phyloP scores from a whole-genome alignment of 2,329 filamentous ascomycete genomes.

The Claviceps capensis region DNA sequence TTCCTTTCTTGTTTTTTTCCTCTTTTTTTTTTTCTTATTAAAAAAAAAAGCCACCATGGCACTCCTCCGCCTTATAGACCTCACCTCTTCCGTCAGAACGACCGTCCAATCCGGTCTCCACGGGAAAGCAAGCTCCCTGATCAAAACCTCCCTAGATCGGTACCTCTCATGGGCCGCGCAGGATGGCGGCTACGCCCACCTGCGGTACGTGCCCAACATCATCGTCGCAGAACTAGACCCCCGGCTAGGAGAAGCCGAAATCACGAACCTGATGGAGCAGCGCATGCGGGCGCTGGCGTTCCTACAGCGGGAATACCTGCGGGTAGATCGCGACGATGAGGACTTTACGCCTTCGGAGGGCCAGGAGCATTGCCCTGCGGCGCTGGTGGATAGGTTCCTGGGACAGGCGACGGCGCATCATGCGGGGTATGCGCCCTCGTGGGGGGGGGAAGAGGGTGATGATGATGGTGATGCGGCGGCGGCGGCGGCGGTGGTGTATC shows the following conservation, averaged over 20 bases:
- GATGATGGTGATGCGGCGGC: neutral
- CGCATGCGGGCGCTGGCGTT: conserved; percentile 22
- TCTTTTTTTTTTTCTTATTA: no score
- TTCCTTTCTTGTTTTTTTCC: no score
- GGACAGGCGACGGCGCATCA: neutral
- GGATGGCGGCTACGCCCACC: conserved; percentile 23
- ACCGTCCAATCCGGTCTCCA: conserved; percentile 21
- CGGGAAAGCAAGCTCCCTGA: conserved; percentile 17
- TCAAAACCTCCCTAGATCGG: conserved; percentile 21
- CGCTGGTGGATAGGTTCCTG: conserved; percentile 6
- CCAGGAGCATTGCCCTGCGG: neutral
- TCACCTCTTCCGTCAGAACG: conserved; percentile 22
- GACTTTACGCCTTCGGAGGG: conserved; percentile 17
- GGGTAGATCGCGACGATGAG: conserved; percentile 12
- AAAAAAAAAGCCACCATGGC: conserved; percentile 23
- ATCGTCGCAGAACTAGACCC: conserved; percentile 23
- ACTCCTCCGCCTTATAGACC: conserved; percentile 24
- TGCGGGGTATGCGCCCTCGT: neutral
- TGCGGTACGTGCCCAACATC: conserved; percentile 25
- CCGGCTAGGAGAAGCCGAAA: conserved; percentile 13
- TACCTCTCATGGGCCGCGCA: conserved; percentile 28
- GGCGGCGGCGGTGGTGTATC: conserved; percentile 8
- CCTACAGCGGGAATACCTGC: conserved; percentile 23
- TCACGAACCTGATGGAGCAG: conserved; percentile 21
- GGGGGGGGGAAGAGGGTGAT: neutral